phyloP scores from a whole-genome alignment of 1,284 basidiomycete genomes.

The Meira miltonrushii region DNA sequence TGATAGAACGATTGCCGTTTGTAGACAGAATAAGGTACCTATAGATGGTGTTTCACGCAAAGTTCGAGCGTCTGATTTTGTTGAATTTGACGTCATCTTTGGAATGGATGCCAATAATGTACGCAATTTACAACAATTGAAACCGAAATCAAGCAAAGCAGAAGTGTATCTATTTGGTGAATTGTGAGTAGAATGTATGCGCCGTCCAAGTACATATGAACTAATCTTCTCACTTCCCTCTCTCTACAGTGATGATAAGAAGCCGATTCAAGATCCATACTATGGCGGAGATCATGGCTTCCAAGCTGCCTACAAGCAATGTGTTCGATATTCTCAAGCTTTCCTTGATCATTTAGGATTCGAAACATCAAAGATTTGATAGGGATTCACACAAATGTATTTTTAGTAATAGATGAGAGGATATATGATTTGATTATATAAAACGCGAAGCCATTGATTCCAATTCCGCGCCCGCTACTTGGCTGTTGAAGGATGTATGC shows the following conservation, averaged over 20 bases:
- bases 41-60: slow-evolving; percentile 53
- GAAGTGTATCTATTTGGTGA: slow-evolving; percentile 35
- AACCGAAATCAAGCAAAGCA: slow-evolving; percentile 42
- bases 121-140: slow-evolving; percentile 49
- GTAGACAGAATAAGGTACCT: slow-evolving; percentile 53
- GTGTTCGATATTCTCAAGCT: slow-evolving; percentile 51
- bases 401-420: neutral
- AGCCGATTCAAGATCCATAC: slow-evolving; percentile 50
- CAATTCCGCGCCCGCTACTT: too few species aligned
- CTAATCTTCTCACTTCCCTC: neutral
- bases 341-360: slow-evolving; percentile 19
- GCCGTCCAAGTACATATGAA: neutral
- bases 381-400: neutral
- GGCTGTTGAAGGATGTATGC: too few species aligned
- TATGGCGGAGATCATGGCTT: slow-evolving; percentile 55
- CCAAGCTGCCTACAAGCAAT: slow-evolving; percentile 55
- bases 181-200: slow-evolving; percentile 20
- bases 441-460: too few species aligned
- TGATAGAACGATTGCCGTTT: slow-evolving; percentile 54
- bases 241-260: slow-evolving; percentile 19
- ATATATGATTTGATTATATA: too few species aligned
- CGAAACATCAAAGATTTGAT: neutral
- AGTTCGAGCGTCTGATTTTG: slow-evolving; percentile 51
- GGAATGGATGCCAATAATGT: slow-evolving; percentile 54
- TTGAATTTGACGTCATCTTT: slow-evolving; percentile 55